These are phyloP conservation scores for Microbotryum intermedium DNA, from an alignment of 1,284 basidiomycete genomes.

Conservation along the genomic window DNA sequence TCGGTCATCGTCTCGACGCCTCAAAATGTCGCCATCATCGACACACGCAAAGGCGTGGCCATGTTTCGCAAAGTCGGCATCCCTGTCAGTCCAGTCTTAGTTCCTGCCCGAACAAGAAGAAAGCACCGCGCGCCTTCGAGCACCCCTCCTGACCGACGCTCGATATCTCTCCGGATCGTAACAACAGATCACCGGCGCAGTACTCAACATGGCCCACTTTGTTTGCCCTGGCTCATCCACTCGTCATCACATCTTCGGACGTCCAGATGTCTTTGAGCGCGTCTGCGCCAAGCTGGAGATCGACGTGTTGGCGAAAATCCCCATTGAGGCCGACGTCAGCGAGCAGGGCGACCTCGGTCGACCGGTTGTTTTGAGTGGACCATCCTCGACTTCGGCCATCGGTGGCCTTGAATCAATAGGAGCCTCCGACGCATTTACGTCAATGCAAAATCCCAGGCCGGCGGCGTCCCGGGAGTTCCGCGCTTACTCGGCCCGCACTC, in stretches of 20 bases:
- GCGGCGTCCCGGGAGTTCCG: no score
- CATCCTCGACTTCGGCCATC: no score
- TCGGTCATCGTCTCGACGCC: slow-evolving; percentile 90
- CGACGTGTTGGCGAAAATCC: slow-evolving; percentile 71
- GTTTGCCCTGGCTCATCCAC: slow-evolving; percentile 67
- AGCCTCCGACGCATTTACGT: no score
- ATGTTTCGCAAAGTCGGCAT: slow-evolving; percentile 88
- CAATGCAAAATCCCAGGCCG: no score
- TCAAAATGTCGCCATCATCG: slow-evolving; percentile 85
- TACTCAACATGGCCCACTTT: slow-evolving; percentile 87
- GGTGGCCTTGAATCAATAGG: no score
- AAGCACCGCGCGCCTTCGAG: no score
- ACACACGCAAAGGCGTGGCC: slow-evolving; percentile 83
- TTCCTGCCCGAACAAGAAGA: no score
- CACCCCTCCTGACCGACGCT: neutral
- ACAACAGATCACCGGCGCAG: slow-evolving; percentile 68
- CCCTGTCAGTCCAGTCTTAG: slow-evolving; percentile 50
- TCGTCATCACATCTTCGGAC: slow-evolving; percentile 71
- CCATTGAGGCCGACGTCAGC: slow-evolving; percentile 70
- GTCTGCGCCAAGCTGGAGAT: slow-evolving; percentile 57
- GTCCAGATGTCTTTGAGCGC: slow-evolving; percentile 55
- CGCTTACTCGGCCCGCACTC: no score
- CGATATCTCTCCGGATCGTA: neutral
- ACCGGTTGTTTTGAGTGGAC: slow-evolving; percentile 43
- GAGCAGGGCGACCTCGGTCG: slow-evolving; percentile 62